Base-by-base conservation (phyloP, 805 yeast genomes). In the Metschnikowia lunata region DNA sequence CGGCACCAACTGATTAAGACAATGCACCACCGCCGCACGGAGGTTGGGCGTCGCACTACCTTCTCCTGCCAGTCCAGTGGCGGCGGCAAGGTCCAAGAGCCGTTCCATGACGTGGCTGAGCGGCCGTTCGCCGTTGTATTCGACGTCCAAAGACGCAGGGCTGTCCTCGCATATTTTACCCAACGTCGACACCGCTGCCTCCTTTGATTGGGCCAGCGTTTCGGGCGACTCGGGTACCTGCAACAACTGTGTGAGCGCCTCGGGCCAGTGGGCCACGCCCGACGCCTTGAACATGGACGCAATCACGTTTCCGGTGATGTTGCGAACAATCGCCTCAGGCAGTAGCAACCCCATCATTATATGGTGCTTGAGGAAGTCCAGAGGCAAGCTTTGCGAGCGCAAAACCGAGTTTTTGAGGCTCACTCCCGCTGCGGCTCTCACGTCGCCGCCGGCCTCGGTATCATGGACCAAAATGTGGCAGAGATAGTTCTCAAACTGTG, bases 121-220 rank as follows among this genome's bases (percentile, higher is more conserved):
- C 0, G 96, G 96, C 43, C 81, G 67, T 45, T 78, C 76, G 5
- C 86, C 85, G 43, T 76, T 71, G 63, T 79, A 78, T 46, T 81
- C 85, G 39, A 72, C 63, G 58, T 87, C 89, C 46, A 93, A 74
- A 31, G 76, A 64, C 37, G 70, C 68, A 8, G 82, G 80, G 26
- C 87, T 80, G 64, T 93, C 99, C 61, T 93, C 99, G 70, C 96
- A 88, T 40, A 93, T 85, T 62, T 90, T 88, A 32, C 85, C 74
- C 48, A 93, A 69, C 0, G 97, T 90, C 51, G 85, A 75, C 63
- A 88, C 78, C 1, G 95, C 86, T 34, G 93, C 90, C 54, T 83
- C 88, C 58, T 78, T 82, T 4, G 78, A 67, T 11, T 31, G 47
- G 9, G 36, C 11, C 29, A 38, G 42, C 8, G 45, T 26, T 4